Evolutionary conservation across 805 yeast genomes (phyloP).

Genomic region (Pichia paraexigua): DNA sequence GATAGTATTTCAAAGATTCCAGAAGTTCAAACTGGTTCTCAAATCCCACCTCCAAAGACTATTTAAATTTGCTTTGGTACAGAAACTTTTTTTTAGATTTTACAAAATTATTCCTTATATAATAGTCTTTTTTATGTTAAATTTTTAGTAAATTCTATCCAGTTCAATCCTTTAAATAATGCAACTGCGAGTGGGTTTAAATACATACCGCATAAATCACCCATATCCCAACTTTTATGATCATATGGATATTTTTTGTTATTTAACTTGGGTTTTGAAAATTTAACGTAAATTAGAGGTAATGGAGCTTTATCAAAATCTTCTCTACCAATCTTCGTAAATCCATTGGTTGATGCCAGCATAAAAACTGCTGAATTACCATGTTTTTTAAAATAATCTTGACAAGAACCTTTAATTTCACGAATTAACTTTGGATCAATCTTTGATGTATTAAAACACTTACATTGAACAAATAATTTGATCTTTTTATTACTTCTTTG

Average conservation of each 20-base stretch:
- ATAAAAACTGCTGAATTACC: slow-evolving; percentile 25
- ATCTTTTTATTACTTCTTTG: slow-evolving; percentile 24
- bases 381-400: slow-evolving; percentile 9
- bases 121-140: not conserved
- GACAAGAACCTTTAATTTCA: slow-evolving; percentile 46
- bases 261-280: slow-evolving; percentile 27
- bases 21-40: slow-evolving; percentile 28
- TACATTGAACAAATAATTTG: slow-evolving; percentile 47
- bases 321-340: slow-evolving; percentile 39
- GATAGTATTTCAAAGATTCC: slow-evolving; percentile 28
- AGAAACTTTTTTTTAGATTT: not conserved
- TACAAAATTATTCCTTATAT: not conserved
- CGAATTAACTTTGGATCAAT: slow-evolving; percentile 41
- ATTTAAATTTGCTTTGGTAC: not conserved
- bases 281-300: slow-evolving; percentile 38
- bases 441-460: slow-evolving; percentile 34
- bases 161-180: slow-evolving; percentile 30
- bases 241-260: slow-evolving; percentile 22
- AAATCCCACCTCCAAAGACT: slow-evolving; percentile 12
- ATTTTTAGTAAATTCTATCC: slow-evolving; percentile 20
- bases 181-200: slow-evolving; percentile 32
- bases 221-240: slow-evolving; percentile 32
- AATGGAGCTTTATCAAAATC: slow-evolving; percentile 38
- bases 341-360: slow-evolving; percentile 38
- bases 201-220: slow-evolving; percentile 29